These are phyloP conservation scores for Cryptococcus floricola DNA, from an alignment of 1,284 basidiomycete species.

Conservation along the genomic window DNA sequence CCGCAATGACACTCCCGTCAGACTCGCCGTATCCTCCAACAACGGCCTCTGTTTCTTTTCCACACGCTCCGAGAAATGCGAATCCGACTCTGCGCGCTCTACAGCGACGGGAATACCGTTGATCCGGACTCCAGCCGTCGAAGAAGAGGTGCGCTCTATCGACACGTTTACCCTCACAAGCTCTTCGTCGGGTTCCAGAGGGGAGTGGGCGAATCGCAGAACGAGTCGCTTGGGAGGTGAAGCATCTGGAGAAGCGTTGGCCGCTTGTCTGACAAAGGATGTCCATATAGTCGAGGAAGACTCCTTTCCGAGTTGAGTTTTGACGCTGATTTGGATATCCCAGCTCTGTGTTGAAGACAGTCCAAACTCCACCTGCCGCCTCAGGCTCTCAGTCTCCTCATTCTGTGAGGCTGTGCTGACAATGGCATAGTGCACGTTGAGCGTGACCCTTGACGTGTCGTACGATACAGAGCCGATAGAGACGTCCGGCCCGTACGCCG, in stretches of 20 bases:
- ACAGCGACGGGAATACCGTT: conserved; percentile 76
- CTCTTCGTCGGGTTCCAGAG: conserved; percentile 57
- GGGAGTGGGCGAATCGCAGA: conserved; percentile 66
- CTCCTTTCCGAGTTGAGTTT: conserved; percentile 65
- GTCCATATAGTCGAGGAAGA: conserved; percentile 63
- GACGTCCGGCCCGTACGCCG: conserved; percentile 76
- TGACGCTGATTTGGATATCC: conserved; percentile 71
- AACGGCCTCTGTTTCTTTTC: conserved; percentile 16
- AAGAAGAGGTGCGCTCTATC: conserved; percentile 67
- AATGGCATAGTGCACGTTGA: conserved; percentile 81
- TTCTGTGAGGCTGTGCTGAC: conserved; percentile 63
- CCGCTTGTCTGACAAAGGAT: conserved; percentile 58
- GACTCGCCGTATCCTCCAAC: conserved; percentile 39
- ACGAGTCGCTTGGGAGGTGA: conserved; percentile 59
- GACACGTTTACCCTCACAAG: conserved; percentile 72
- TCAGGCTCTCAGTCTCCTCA: conserved; percentile 51
- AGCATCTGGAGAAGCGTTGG: conserved; percentile 42
- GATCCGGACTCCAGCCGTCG: conserved; percentile 58
- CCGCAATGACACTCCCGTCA: conserved; percentile 39
- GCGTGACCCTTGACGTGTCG: conserved; percentile 73
- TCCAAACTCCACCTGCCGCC: conserved; percentile 72
- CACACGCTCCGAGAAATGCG: neutral
- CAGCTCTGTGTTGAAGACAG: conserved; percentile 78
- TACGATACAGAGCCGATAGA: conserved; percentile 72
- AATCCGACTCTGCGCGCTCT: conserved; percentile 47